Base-by-base conservation (phyloP, 2,329 filamentous ascomycete species). In the Purpureocillium lavendulum region DNA sequence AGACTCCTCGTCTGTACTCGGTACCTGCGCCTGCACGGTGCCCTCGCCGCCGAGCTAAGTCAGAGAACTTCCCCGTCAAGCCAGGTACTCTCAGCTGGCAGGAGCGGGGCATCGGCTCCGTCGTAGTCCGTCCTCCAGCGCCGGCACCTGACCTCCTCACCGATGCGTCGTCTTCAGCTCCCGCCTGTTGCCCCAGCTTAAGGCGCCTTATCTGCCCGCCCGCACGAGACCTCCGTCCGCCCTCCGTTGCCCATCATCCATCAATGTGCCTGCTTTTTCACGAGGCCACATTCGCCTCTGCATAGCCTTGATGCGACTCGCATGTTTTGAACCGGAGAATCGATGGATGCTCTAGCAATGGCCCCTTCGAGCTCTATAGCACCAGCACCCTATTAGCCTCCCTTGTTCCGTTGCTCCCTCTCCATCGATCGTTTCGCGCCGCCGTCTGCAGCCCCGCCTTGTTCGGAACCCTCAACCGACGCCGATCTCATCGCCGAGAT, bases 281-380 rank as follows among this genome's bases (percentile, higher is more conserved):
- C 10, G 21, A 26, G 21, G 21, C 21, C 21, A 26, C 21, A 10
- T 6, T 10, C 21, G 21, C 21, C 21, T 26, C 21, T 26, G 21
- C 21, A 26, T 26, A 26, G 21, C 5, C 21, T 10, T 26, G 21
- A 26, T 21, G 9, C 26, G 30, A 13, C 21, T 30, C 35, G 28
- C 16, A 15, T 16, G 4, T 4, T 24, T 26, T 17, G 26, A 13
- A 29, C 29, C 18, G 35, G 16, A 18, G 15, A 30, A 9, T 32
- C 17, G 18, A 32, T 32, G 29, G 36, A 17, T 17, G 29, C 36
- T 38, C 36, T 16, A 38, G 36, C 36, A 24, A 32, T 38, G 36
- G 36, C 36, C 18, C 24, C 18, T 16, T 32, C 36, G 17, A 16
- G 29, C 12, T 16, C 29, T 16, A 11, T 13, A 13, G 8, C 11